Base-by-base conservation (phyloP, 331 rosid species). In the Telfairia occidentalis region DNA sequence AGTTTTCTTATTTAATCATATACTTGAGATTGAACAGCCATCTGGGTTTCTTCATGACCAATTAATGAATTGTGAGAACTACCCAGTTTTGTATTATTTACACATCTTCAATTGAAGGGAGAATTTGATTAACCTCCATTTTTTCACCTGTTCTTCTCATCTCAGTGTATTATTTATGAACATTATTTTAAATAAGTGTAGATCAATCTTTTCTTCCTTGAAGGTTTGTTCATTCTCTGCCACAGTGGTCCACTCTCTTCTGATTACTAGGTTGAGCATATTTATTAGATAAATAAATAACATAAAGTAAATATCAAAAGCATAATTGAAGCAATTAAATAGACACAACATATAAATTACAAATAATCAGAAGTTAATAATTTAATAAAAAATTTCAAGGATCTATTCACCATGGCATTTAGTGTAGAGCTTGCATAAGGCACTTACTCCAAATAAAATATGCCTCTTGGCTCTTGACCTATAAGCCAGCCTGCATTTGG, bases 11-110 rank as follows among this genome's bases (percentile, higher is more conserved):
- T 77, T 50, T 23, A 35, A 5, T 52, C 52, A 59, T 76, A 76
- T 67, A 75, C 75, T 67, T 54, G 63, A 71, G 55, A 53, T 72
- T 78, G 49, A 73, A 55, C 71, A 75, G 8, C 29, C 71, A 63
- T 45, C 79, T 79, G 69, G 80, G 61, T 45, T 67, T 77, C 48
- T 66, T 66, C 71, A 35, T 34, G 13, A 63, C 71, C 8, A 38
- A 43, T 18, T 34, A 15, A 23, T 67, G 52, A 46, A 7, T 69
- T 69, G 15, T 69, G 35, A 69, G 55, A 38, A 69, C 38, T 43
- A 16, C 74, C 55, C 15, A 24, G 24, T 48, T 16, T 48, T 69
- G 11, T 69, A 40, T 50, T 70, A 45, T 29, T 49, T 23, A 55
- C 19, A 64, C 52, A 55, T 80, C 45, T 54, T 70, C 75, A 18